A percentile compares a stretch with the other conserved stretches of the same genome.
Evolutionary conservation across 2,329 filamentous ascomycete species (phyloP).

Genomic region (Monosporascus sp.): DNA sequence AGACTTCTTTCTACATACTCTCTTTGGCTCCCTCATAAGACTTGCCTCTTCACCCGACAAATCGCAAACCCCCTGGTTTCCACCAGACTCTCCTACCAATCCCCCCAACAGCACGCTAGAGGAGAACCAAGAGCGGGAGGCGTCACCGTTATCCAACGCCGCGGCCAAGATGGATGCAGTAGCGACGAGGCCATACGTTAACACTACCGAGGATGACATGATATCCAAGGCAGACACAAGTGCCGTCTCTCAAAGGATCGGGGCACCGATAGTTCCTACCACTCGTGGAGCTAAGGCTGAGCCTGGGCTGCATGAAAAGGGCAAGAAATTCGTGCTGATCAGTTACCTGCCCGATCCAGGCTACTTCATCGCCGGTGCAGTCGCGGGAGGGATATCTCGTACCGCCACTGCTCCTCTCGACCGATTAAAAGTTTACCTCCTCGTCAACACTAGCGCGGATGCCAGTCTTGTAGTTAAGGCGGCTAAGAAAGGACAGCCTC

Average conservation of each 20-base stretch:
- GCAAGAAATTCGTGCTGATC: conserved; percentile 51
- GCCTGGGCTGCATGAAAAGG: conserved; percentile 29
- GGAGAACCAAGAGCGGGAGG: conserved; percentile 8
- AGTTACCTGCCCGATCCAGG: conserved; percentile 79
- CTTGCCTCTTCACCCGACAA: conserved; percentile 49
- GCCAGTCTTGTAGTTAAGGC: conserved; percentile 54
- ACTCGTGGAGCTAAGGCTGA: conserved; percentile 22
- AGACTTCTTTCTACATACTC: conserved; percentile 62
- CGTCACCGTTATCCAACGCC: conserved; percentile 10
- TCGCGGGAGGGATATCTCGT: conserved; percentile 90
- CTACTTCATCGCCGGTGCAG: conserved; percentile 94
- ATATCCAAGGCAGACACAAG: conserved; percentile 8
- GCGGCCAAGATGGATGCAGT: conserved; percentile 12
- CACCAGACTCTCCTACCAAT: not conserved
- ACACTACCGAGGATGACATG: conserved; percentile 5
- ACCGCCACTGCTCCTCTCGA: conserved; percentile 95
- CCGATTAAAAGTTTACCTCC: conserved; percentile 93
- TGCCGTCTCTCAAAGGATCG: conserved; percentile 9
- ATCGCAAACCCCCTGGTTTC: conserved; percentile 21
- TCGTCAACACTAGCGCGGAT: conserved; percentile 73
- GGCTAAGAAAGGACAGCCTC: conserved; percentile 63
- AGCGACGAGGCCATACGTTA: conserved; percentile 11
- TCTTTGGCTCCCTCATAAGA: conserved; percentile 72
- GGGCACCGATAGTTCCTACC: conserved; percentile 14
- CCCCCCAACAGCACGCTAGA: not conserved